These are phyloP conservation scores for Chalciporus sphaerocephalus DNA, from an alignment of 768 basidiomycete genomes.

Conservation along the genomic window DNA sequence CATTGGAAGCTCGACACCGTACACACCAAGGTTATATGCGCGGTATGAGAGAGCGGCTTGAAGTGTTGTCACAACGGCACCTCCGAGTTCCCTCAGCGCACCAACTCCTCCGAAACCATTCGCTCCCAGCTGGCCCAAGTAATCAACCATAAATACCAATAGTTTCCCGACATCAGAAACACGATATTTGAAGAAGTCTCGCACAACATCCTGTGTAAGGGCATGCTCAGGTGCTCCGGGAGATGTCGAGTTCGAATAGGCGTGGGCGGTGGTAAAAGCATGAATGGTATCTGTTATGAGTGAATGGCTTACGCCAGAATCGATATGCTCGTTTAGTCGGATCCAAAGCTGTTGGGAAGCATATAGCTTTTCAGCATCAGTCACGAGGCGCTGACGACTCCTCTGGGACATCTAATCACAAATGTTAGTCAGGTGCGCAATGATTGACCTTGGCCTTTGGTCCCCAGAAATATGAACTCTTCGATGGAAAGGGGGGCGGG, in stretches of 20 bases:
- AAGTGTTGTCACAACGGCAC: slow-evolving; percentile 62
- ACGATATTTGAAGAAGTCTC: slow-evolving; percentile 78
- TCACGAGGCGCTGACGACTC: slow-evolving; percentile 68
- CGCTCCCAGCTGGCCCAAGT: slow-evolving; percentile 21
- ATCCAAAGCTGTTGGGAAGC: slow-evolving; percentile 80
- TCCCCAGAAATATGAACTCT: not conserved
- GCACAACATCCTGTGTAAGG: slow-evolving; percentile 69
- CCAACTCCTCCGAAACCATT: slow-evolving; percentile 20
- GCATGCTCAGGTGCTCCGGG: slow-evolving; percentile 40
- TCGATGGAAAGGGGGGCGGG: not conserved
- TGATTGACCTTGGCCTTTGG: not conserved
- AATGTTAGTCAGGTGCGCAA: slow-evolving; percentile 1
- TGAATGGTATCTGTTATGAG: slow-evolving; percentile 70
- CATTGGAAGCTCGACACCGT: slow-evolving; percentile 71
- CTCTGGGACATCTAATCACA: slow-evolving; percentile 68
- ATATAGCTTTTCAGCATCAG: slow-evolving; percentile 83
- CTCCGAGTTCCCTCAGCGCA: slow-evolving; percentile 38
- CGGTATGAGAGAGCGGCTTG: slow-evolving; percentile 74
- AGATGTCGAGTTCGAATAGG: slow-evolving; percentile 11
- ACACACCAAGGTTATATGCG: slow-evolving; percentile 63
- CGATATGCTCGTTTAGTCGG: slow-evolving; percentile 62
- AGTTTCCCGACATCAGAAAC: slow-evolving; percentile 63
- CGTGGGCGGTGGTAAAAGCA: slow-evolving; percentile 52
- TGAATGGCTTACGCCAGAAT: slow-evolving; percentile 50
- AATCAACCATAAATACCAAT: slow-evolving; percentile 53